Percentiles rank a stretch among this genome's conserved stretches.
phyloP scores from a whole-genome alignment of 495 filamentous ascomycete genomes.

The Xylaria bambusicola region DNA sequence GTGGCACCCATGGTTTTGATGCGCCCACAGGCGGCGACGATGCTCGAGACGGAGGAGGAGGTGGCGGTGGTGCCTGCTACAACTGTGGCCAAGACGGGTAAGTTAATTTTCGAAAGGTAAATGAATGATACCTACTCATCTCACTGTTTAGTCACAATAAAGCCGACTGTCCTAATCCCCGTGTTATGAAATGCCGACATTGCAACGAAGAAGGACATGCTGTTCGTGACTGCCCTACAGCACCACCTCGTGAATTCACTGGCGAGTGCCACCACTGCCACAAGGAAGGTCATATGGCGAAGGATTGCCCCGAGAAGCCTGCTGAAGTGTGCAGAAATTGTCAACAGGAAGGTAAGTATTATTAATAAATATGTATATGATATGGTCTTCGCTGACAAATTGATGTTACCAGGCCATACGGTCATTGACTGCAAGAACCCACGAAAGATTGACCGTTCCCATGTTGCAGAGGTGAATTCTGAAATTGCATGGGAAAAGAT shows the following conservation, averaged over 20 bases:
- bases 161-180: slow-evolving; percentile 49
- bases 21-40: slow-evolving; percentile 41
- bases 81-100: slow-evolving; percentile 78
- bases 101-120: slow-evolving; percentile 21
- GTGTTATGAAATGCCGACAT: slow-evolving; percentile 36
- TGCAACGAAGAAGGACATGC: slow-evolving; percentile 59
- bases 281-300: slow-evolving; percentile 66
- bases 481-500: slow-evolving; percentile 74
- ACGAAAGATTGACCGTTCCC: slow-evolving; percentile 64
- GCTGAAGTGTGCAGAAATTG: slow-evolving; percentile 75
- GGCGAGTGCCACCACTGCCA: slow-evolving; percentile 73
- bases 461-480: slow-evolving; percentile 57
- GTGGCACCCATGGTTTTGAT: slow-evolving; percentile 5
- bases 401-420: slow-evolving; percentile 58
- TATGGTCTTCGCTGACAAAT: background rate
- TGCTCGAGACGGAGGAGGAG: slow-evolving; percentile 65
- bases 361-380: background rate
- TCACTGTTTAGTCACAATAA: slow-evolving; percentile 49
- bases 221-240: slow-evolving; percentile 68
- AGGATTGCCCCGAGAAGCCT: slow-evolving; percentile 70
- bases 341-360: slow-evolving; percentile 61
- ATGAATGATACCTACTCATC: slow-evolving; percentile 22
- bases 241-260: slow-evolving; percentile 39
- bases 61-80: slow-evolving; percentile 66
- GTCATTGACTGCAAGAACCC: slow-evolving; percentile 66